Evolutionary conservation across 495 filamentous ascomycete genomes (phyloP), one percentile per base, ranked within the genome.

Genomic region (Pseudotulostoma volvatum): DNA sequence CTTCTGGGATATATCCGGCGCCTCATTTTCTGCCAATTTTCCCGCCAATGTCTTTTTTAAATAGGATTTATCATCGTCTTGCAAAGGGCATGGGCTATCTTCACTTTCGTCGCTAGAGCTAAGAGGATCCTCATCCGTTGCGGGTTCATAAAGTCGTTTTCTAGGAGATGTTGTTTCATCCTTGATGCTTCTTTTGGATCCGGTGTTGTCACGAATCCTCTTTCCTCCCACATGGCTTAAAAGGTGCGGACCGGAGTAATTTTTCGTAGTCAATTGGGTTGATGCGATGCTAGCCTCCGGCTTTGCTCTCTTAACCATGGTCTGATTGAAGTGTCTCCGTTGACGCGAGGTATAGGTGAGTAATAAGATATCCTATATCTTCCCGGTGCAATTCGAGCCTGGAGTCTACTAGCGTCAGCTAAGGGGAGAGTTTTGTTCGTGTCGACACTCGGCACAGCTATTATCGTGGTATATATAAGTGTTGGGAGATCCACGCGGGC

Each of bases 81-180:
- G 39, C 3, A 34, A 31, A 33, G 30, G 23, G 35, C 14, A 45
- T 25, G 9, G 25, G 9, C 21, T 37, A 20, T 15, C 36, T 5
- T 38, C 28, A 1, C 4, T 33, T 20, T 60, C 57, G 7, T 53
- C 54, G 37, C 32, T 49, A 15, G 49, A 52, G 39, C 53, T 57
- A 9, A 52, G n/a, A 1, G 59, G 59, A 14, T 53, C 47, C 23
- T 51, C 55, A 21, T 57, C 48, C 9, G 45, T 54, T 9, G 41
- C 47, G 3, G 46, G 44, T 19, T 55, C 52, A 2, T 11, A 51
- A 59, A 2, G 11, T 57, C 1, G 55, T 28, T 28, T 28, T 11
- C 11, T 28, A n/a, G n/a, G n/a, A n/a, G n/a, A n/a, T n/a, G n/a
- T n/a, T 11, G 11, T 28, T 11, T 28, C 23, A 5, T 28, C 23